Conservation (phyloP, 1,284 basidiomycete species). For the Moniliella sp. region DNA sequence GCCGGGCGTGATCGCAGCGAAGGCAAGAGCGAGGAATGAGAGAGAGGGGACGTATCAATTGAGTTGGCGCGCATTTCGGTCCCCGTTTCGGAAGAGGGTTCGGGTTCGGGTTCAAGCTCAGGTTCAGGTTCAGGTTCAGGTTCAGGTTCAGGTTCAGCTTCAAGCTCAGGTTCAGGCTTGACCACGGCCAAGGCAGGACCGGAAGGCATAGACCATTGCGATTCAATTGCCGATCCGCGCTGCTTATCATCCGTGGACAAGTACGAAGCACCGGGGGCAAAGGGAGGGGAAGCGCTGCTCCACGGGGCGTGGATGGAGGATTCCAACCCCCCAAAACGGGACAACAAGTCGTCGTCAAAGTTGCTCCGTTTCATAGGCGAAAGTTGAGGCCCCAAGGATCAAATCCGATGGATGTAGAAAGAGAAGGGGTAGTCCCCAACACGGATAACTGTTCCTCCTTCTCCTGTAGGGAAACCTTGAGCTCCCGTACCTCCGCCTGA, state of each 20-base stretch:
- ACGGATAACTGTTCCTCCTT: conserved; percentile 15
- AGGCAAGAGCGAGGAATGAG: background rate
- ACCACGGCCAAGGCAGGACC: too few species aligned
- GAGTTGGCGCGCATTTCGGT: background rate
- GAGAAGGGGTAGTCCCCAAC: conserved; percentile 4
- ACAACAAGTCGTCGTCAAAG: background rate
- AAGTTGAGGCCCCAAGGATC: background rate
- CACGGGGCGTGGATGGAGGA: background rate
- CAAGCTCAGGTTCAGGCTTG: too few species aligned
- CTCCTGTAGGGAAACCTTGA: conserved; percentile 10
- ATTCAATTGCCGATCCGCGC: too few species aligned
- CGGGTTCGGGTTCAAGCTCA: too few species aligned
- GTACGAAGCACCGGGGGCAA: too few species aligned
- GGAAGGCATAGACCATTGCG: too few species aligned
- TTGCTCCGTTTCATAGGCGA: background rate
- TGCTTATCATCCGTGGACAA: too few species aligned
- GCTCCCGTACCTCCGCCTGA: conserved; percentile 8
- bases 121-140: too few species aligned
- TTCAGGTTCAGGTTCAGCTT: too few species aligned
- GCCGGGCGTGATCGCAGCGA: background rate
- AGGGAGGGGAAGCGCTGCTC: too few species aligned
- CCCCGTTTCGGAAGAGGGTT: too few species aligned
- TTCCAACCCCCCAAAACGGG: background rate
- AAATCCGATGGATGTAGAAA: background rate
- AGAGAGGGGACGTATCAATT: background rate